phyloP scores from a whole-genome alignment of 257 asterid species.

The Penstemon newberryi region DNA sequence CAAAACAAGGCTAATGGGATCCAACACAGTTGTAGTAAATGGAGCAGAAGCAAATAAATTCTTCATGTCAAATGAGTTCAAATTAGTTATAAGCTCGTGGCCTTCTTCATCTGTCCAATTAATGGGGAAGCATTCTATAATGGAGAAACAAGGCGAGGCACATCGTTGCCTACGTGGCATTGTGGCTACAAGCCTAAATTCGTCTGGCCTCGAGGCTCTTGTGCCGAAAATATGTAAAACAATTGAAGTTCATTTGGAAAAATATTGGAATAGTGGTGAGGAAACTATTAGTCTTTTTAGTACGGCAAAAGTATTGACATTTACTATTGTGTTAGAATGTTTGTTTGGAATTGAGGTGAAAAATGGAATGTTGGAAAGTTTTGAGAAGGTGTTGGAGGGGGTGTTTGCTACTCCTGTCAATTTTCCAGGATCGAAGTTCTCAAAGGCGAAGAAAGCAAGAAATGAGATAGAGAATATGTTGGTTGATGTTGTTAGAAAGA shows the following conservation, averaged over 20 bases:
- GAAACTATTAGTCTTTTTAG: slow-evolving; percentile 45
- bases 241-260: slow-evolving; percentile 42
- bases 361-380: slow-evolving; percentile 50
- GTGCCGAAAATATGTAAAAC: slow-evolving; percentile 68
- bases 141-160: slow-evolving; percentile 84
- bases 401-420: slow-evolving; percentile 58
- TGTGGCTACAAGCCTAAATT: slow-evolving; percentile 59
- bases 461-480: slow-evolving; percentile 51
- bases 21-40: slow-evolving; percentile 73
- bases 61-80: slow-evolving; percentile 80
- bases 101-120: slow-evolving; percentile 78
- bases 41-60: slow-evolving; percentile 85
- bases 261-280: slow-evolving; percentile 42
- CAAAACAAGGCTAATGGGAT: slow-evolving; percentile 80
- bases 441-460: slow-evolving; percentile 70
- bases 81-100: slow-evolving; percentile 88
- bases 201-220: slow-evolving; percentile 45
- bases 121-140: slow-evolving; percentile 79
- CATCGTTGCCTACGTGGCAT: slow-evolving; percentile 70
- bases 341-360: slow-evolving; percentile 64
- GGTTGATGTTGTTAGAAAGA: slow-evolving; percentile 48
- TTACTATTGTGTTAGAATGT: slow-evolving; percentile 71
- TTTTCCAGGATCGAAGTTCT: slow-evolving; percentile 68
- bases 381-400: slow-evolving; percentile 81
- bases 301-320: slow-evolving; percentile 53